Conservation (phyloP, 179 eudicot species). For the Beta corolliflora region DNA sequence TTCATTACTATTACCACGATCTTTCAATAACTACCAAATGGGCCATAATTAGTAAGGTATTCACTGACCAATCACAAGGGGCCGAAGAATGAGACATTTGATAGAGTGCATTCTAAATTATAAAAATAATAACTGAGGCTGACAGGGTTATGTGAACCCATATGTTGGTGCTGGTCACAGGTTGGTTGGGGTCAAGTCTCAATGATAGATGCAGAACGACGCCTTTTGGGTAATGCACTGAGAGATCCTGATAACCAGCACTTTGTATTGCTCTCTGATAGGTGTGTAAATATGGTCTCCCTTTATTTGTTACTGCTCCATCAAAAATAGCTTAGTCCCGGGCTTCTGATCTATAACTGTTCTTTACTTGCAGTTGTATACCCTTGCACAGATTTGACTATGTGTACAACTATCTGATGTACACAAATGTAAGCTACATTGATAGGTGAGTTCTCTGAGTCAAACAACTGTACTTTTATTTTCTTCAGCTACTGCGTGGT, state of each 20-base stretch:
- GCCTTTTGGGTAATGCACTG: constrained; percentile 88
- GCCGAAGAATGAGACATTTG: background rate
- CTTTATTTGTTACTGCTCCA: background rate
- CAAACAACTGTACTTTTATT: background rate
- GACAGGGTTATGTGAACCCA: constrained; percentile 7
- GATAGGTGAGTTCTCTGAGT: constrained; percentile 57
- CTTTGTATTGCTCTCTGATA: constrained; percentile 92
- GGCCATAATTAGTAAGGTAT: background rate
- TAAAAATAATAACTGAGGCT: constrained; percentile 1
- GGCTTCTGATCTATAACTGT: constrained; percentile 13
- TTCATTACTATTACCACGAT: no score
- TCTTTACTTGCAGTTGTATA: constrained; percentile 70
- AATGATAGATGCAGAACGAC: constrained; percentile 94
- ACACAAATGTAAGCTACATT: constrained; percentile 83
- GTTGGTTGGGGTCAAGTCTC: constrained; percentile 94
- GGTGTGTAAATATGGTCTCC: constrained; percentile 44
- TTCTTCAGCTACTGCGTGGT: background rate
- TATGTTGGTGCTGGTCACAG: constrained; percentile 43
- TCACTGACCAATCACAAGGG: background rate
- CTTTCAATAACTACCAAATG: no score
- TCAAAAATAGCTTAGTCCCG: background rate
- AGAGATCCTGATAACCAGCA: constrained; percentile 83
- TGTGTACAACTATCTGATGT: constrained; percentile 82
- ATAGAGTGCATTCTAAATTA: background rate
- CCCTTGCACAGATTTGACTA: constrained; percentile 83